Evolutionary conservation across 2,329 filamentous ascomycete genomes (phyloP).

Genomic region (Albifimbria verrucaria): DNA sequence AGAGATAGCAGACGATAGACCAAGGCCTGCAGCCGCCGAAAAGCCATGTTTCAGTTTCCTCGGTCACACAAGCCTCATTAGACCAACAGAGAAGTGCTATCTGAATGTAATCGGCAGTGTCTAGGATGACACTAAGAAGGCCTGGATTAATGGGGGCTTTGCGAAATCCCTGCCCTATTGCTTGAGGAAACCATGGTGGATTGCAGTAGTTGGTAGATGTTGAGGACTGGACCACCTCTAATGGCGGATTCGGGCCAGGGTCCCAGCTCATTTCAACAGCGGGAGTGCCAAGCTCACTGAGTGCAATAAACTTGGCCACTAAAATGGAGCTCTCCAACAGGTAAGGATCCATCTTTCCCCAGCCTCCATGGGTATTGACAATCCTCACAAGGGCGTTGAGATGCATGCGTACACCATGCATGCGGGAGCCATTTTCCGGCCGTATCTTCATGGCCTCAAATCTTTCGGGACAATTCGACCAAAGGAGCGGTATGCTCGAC

Average conservation of each 20-base stretch:
- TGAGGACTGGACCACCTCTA: background rate
- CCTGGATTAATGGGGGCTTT: background rate
- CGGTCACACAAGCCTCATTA: background rate
- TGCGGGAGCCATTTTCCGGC: no score
- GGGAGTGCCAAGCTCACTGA: background rate
- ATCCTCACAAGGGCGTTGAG: slow-evolving; percentile 6
- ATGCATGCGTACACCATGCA: slow-evolving; percentile 1
- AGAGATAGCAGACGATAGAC: slow-evolving; percentile 2
- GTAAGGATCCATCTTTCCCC: slow-evolving; percentile 8
- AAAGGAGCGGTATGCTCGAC: slow-evolving; percentile 2
- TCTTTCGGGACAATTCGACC: background rate
- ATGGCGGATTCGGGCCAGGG: background rate
- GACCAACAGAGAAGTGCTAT: background rate
- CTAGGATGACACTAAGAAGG: background rate
- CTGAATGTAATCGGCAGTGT: background rate
- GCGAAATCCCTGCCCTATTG: background rate
- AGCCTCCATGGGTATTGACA: slow-evolving; percentile 8
- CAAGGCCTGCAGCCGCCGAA: slow-evolving; percentile 3
- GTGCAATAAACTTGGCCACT: slow-evolving; percentile 8
- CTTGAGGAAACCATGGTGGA: background rate
- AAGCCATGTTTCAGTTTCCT: slow-evolving; percentile 1
- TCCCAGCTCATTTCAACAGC: background rate
- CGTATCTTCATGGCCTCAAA: background rate
- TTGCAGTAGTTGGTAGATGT: background rate
- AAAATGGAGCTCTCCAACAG: slow-evolving; percentile 10